phyloP scores from a whole-genome alignment of 1,139 yeast species.

The Blastobotrys capitulatus region DNA sequence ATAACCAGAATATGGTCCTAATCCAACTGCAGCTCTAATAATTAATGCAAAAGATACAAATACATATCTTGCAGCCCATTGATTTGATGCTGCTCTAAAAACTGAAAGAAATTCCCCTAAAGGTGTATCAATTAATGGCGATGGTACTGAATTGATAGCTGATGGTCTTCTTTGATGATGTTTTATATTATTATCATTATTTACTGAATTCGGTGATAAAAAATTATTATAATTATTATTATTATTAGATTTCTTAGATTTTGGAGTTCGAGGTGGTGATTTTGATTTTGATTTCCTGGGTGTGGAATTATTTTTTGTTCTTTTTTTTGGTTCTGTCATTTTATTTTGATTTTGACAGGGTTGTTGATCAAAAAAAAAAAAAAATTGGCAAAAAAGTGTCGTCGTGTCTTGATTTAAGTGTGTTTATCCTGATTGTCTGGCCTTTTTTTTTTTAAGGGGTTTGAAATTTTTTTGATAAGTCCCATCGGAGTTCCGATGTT shows the following conservation, averaged over 20 bases:
- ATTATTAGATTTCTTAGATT: neutral
- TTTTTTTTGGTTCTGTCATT: constrained; percentile 1
- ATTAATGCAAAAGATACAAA: constrained; percentile 70
- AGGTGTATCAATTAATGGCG: constrained; percentile 40
- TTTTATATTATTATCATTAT: neutral
- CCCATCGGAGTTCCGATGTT: no score
- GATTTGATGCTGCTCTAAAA: constrained; percentile 67
- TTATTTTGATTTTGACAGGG: neutral
- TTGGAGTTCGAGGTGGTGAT: neutral
- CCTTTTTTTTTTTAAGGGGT: no score
- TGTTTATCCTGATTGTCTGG: no score
- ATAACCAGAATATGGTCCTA: constrained; percentile 75
- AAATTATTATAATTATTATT: neutral
- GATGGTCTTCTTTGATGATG: neutral
- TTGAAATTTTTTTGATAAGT: no score
- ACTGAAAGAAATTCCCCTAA: constrained; percentile 55
- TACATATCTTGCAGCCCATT: constrained; percentile 84
- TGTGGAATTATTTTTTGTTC: neutral
- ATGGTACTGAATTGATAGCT: constrained; percentile 9
- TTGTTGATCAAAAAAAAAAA: no score
- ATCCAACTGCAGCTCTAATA: constrained; percentile 77
- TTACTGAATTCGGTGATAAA: neutral
- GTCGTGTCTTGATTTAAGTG: no score
- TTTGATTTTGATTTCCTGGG: constrained; percentile 2
- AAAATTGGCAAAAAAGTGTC: no score